A percentile compares a stretch with the other conserved stretches of the same genome.
These are phyloP conservation scores for Bruguiera sexangula DNA, from an alignment of 345 rosid genomes.

Conservation along the genomic window DNA sequence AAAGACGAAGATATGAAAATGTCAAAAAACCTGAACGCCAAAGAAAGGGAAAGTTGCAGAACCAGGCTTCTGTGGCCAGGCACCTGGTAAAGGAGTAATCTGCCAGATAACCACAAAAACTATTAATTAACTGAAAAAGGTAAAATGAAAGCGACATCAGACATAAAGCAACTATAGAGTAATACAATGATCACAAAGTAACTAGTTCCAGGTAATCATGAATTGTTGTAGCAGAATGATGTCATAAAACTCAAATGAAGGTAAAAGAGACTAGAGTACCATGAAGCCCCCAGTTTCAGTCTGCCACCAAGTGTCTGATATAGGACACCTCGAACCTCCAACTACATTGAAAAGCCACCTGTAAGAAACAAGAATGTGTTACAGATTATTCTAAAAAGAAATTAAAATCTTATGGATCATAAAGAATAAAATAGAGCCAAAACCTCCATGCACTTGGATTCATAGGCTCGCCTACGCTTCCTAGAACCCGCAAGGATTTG, in stretches of 20 bases:
- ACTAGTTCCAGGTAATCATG: conserved; percentile 80
- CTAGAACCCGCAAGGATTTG: conserved; percentile 86
- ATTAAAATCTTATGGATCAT: conserved; percentile 9
- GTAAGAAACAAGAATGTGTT: conserved; percentile 19
- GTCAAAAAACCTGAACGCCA: conserved; percentile 75
- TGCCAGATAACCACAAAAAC: conserved; percentile 33
- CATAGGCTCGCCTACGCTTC: conserved; percentile 99
- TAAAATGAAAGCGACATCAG: neutral
- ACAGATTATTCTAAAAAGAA: neutral
- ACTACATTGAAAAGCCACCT: conserved; percentile 96
- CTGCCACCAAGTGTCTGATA: conserved; percentile 99
- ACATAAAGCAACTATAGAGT: neutral
- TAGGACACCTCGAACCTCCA: conserved; percentile 89
- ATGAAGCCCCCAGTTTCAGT: conserved; percentile 99
- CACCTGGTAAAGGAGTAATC: conserved; percentile 97
- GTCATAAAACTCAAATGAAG: neutral
- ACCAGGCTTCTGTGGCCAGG: conserved; percentile 99
- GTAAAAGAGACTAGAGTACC: conserved; percentile 37
- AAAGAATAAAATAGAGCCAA: conserved; percentile 18
- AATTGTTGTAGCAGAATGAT: neutral
- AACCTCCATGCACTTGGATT: conserved; percentile 99
- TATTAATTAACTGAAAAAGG: neutral
- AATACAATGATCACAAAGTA: conserved; percentile 51
- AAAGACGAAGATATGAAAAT: neutral
- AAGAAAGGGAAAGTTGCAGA: conserved; percentile 99